These are phyloP conservation scores for Striga asiatica DNA, from an alignment of 257 asterid genomes.

Conservation along the genomic window DNA sequence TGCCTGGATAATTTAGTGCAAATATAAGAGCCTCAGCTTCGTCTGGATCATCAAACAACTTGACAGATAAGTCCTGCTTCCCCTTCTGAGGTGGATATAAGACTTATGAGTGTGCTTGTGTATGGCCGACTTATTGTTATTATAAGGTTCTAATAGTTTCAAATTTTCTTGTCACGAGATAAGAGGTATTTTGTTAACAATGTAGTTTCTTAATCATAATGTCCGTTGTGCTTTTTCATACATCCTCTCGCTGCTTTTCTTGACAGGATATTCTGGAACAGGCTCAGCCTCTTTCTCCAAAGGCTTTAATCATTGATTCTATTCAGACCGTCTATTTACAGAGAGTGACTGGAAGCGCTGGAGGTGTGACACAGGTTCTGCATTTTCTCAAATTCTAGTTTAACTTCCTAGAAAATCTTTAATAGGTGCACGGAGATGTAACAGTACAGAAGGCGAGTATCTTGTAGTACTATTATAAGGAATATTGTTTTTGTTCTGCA, in stretches of 20 bases:
- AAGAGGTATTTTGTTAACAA: not conserved
- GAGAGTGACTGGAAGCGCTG: conserved; percentile 82
- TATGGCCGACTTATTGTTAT: conserved; percentile 1
- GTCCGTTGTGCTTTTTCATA: conserved; percentile 4
- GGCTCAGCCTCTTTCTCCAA: conserved; percentile 52
- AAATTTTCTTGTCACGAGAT: not conserved
- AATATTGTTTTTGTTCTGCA: not conserved
- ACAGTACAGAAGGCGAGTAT: not conserved
- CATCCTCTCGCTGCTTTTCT: conserved; percentile 6
- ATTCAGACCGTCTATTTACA: conserved; percentile 83
- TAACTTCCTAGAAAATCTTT: not conserved
- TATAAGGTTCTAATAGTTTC: conserved; percentile 9
- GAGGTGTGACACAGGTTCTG: conserved; percentile 64
- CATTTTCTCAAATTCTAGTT: conserved; percentile 13
- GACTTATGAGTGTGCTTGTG: not conserved
- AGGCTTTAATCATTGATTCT: conserved; percentile 69
- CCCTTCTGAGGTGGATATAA: not conserved
- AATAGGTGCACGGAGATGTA: not conserved
- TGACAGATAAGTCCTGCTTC: not conserved
- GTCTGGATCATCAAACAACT: not conserved
- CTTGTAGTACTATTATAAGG: conserved; percentile 5
- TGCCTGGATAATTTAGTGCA: too few relatives aligned
- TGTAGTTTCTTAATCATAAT: not conserved
- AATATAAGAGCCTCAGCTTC: not conserved
- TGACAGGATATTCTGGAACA: conserved; percentile 83